These are phyloP conservation scores for Phytophthora meadii DNA, from an alignment of 352 stramenopile species.

Conservation along the genomic window DNA sequence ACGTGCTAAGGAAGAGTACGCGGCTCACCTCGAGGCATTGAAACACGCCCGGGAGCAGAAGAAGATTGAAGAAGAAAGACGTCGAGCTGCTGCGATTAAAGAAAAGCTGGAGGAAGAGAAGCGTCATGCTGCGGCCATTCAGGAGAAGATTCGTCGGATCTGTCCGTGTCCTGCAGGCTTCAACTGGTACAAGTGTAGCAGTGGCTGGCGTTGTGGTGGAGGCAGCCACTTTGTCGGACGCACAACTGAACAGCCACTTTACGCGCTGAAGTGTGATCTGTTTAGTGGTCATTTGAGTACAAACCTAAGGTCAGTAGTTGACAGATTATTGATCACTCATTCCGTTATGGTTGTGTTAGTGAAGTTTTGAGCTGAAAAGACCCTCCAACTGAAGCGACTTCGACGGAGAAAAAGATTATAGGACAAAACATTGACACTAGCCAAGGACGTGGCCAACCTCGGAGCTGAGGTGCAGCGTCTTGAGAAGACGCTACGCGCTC, in stretches of 20 bases:
- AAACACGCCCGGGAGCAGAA: conserved; percentile 40
- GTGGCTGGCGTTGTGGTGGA: conserved; percentile 81
- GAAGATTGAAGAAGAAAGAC: conserved; percentile 36
- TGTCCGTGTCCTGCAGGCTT: conserved; percentile 73
- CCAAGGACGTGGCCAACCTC: not conserved
- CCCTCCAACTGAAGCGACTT: not conserved
- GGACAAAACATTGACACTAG: not conserved
- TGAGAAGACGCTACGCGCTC: not conserved
- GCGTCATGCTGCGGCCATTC: conserved; percentile 43
- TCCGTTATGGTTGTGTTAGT: no score
- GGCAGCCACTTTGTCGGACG: conserved; percentile 78
- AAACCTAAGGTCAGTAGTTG: no score
- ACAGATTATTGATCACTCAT: no score
- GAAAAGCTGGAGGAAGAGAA: conserved; percentile 46
- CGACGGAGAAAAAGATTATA: not conserved
- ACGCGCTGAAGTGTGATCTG: no score
- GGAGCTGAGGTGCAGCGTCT: not conserved
- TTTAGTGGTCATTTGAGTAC: no score
- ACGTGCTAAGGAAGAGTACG: conserved; percentile 41
- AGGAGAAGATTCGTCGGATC: conserved; percentile 71
- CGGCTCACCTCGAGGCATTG: conserved; percentile 41
- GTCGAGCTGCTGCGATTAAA: conserved; percentile 34
- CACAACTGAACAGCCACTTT: conserved; percentile 63
- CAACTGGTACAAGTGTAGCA: conserved; percentile 62
- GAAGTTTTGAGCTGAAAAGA: not conserved